phyloP scores from a whole-genome alignment of 2,329 filamentous ascomycete species.

The Arthroderma uncinatum region DNA sequence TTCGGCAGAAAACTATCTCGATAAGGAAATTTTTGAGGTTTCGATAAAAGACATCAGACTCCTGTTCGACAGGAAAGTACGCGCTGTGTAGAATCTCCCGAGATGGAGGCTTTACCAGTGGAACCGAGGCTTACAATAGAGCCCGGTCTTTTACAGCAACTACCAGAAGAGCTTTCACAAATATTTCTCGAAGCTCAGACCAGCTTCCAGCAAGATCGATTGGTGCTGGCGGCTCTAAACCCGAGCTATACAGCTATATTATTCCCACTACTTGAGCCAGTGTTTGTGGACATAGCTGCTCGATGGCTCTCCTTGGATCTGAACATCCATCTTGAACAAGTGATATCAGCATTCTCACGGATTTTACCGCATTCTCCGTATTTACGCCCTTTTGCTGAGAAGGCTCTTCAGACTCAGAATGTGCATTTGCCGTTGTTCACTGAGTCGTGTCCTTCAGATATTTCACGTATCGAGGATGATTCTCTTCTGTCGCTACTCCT shows the following conservation, averaged over 20 bases:
- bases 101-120: slow-evolving; percentile 30
- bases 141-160: slow-evolving; percentile 40
- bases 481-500: slow-evolving; percentile 45
- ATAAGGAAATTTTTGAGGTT: slow-evolving; percentile 12
- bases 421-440: slow-evolving; percentile 26
- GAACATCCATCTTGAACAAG: slow-evolving; percentile 25
- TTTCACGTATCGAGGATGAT: slow-evolving; percentile 27
- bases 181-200: slow-evolving; percentile 51
- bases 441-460: slow-evolving; percentile 22
- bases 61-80: not conserved
- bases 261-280: slow-evolving; percentile 60
- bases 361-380: slow-evolving; percentile 74
- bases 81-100: not conserved
- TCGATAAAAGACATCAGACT: slow-evolving; percentile 7
- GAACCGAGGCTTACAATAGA: slow-evolving; percentile 46
- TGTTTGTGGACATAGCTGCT: slow-evolving; percentile 73
- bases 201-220: slow-evolving; percentile 53
- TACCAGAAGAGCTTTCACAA: slow-evolving; percentile 60
- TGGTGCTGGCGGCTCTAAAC: slow-evolving; percentile 59
- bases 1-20: slow-evolving; percentile 12
- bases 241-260: slow-evolving; percentile 44
- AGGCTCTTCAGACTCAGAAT: slow-evolving; percentile 28
- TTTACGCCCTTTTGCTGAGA: slow-evolving; percentile 60
- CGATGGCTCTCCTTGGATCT: slow-evolving; percentile 51
- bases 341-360: slow-evolving; percentile 64